Conservation (phyloP, 2,329 filamentous ascomycete species). For the Scolecobasidium constrictum region DNA sequence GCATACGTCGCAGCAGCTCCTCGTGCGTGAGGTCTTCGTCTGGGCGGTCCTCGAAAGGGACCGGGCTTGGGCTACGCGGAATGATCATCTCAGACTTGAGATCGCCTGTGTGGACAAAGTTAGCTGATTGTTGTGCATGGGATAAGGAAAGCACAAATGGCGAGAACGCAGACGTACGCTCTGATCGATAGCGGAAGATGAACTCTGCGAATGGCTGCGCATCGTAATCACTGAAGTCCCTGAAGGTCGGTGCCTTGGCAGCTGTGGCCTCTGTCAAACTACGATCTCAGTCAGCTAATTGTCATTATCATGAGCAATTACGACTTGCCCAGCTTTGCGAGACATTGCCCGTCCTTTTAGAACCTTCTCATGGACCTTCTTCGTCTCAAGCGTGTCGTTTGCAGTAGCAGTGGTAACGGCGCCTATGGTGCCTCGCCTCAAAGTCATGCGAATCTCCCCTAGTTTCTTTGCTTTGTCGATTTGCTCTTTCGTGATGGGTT, state of each 20-base stretch:
- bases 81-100: constrained; percentile 24
- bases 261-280: too few relatives aligned
- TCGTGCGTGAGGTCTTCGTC: constrained; percentile 15
- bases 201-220: not conserved
- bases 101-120: constrained; percentile 13
- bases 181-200: not conserved
- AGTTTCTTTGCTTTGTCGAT: too few relatives aligned
- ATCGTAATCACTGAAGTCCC: not conserved
- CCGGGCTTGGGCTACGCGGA: constrained; percentile 18
- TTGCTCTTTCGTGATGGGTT: too few relatives aligned
- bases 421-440: too few relatives aligned
- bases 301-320: not conserved
- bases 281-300: too few relatives aligned
- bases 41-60: constrained; percentile 15
- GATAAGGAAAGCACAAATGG: not conserved
- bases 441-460: too few relatives aligned
- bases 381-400: not conserved
- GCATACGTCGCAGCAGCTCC: too few relatives aligned
- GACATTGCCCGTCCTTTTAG: constrained; percentile 3
- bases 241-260: not conserved
- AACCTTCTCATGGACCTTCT: not conserved
- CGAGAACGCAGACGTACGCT: not conserved
- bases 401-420: too few relatives aligned
- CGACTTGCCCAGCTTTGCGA: not conserved
- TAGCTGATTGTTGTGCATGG: too few relatives aligned